Base-by-base conservation (phyloP, 768 basidiomycete species). In the Pisolithus microcarpus region DNA sequence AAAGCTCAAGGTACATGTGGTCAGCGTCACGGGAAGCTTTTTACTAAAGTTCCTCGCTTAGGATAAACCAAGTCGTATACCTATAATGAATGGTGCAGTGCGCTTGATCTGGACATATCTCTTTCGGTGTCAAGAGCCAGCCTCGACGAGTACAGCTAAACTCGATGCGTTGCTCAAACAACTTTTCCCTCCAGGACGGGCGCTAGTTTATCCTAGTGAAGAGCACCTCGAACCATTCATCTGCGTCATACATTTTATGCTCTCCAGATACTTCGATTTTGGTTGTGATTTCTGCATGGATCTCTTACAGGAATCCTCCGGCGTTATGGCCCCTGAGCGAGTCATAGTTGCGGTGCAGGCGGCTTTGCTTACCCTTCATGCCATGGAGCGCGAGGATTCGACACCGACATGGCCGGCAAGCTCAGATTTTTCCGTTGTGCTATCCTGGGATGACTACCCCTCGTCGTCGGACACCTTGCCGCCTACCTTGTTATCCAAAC, bases 21-120 rank as follows among this genome's bases (percentile, higher is more conserved):
- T 16, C 52, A 9, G 30, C 31, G 46, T 48, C 16, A n/a, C 19
- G 36, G 13, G 21, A 5, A n/a, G 34, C 21, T n/a, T 48, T 39
- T 54, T 51, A 54, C 40, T 56, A 26, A 44, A 0, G 19, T 10
- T 7, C 3, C 46, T 39, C 16, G 36, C 16, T n/a, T 51, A 95
- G 91, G 93, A 96, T 58, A 87, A 85, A 56, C 73, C 81, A 0
- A 74, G 77, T 50, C 80, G 91, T 11, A 71, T 79, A 0, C 75
- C 80, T 2, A 77, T 90, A 19, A 73, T 94, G 70, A 94, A 93
- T 57, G 88, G 89, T 11, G 79, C 88, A 50, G 64, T 91, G 55
- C 82, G 94, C 8, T 67, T 96, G 38, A 70, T 93, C 31, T 97
- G 93, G 94, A 90, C 92, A 2, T 97, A 96, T 65, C 74, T 96